phyloP scores from a whole-genome alignment of 139 green algal species.

The Ettlia oleoabundans region DNA sequence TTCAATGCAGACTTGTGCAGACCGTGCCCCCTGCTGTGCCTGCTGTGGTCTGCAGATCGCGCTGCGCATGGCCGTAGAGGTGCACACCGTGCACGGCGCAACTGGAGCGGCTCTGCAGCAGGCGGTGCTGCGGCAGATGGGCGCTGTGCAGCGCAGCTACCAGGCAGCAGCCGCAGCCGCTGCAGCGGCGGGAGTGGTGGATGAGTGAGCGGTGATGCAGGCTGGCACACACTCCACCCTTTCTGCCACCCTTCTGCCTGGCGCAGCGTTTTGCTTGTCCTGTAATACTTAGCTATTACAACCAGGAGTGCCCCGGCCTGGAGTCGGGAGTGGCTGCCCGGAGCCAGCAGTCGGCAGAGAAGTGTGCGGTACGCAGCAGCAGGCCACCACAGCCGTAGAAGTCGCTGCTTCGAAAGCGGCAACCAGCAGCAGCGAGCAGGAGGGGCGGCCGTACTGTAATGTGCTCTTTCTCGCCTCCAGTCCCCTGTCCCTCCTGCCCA shows the following conservation, averaged over 20 bases:
- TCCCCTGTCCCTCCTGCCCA: too few relatives aligned
- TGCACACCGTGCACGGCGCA: conserved; percentile 39
- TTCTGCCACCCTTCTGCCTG: background rate
- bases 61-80: conserved; percentile 42
- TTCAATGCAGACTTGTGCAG: background rate
- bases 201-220: conserved; percentile 23
- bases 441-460: too few relatives aligned
- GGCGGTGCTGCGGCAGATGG: conserved; percentile 38
- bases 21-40: background rate
- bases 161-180: conserved; percentile 35
- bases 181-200: conserved; percentile 25
- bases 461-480: too few relatives aligned
- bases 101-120: conserved; percentile 34
- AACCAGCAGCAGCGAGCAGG: too few relatives aligned
- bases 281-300: too few relatives aligned
- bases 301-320: too few relatives aligned
- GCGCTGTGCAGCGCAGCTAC: conserved; percentile 46
- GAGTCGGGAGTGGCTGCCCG: too few relatives aligned
- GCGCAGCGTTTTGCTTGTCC: background rate
- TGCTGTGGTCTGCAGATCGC: conserved; percentile 18
- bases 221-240: background rate
- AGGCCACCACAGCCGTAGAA: too few relatives aligned
- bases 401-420: too few relatives aligned
- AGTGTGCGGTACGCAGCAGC: too few relatives aligned
- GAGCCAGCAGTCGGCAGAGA: too few relatives aligned